These are phyloP conservation scores for Gastrolobium villosum DNA, from an alignment of 306 rosid genomes.

Conservation along the genomic window DNA sequence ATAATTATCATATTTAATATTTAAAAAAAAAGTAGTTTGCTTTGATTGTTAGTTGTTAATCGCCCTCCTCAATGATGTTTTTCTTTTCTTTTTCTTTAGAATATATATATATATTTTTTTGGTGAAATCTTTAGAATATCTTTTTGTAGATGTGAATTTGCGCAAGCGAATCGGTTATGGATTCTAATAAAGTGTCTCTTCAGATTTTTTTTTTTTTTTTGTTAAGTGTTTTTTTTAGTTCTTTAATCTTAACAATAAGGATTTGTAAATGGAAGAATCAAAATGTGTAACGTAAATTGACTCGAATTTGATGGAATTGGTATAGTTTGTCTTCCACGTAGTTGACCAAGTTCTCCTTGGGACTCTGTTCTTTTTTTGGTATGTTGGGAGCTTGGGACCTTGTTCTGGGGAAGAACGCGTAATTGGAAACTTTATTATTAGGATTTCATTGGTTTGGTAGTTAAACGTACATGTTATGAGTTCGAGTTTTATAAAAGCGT, in stretches of 20 bases:
- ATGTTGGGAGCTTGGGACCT: background rate
- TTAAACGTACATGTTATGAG: no score
- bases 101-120: no score
- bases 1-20: no score
- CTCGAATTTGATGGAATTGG: slow-evolving; percentile 30
- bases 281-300: background rate
- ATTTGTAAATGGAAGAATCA: background rate
- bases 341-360: slow-evolving; percentile 39
- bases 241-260: background rate
- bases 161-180: background rate
- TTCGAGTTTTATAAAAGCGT: no score
- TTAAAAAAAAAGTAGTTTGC: slow-evolving; percentile 41
- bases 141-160: background rate
- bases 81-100: background rate
- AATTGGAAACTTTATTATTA: background rate
- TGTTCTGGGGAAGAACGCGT: slow-evolving; percentile 9
- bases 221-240: background rate
- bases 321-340: background rate
- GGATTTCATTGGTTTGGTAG: background rate
- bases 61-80: background rate
- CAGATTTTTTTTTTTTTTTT: background rate
- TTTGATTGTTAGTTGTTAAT: background rate
- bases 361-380: slow-evolving; percentile 2
- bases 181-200: background rate
- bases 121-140: no score